Evolutionary conservation across 352 stramenopile species (phyloP), one percentile per base, ranked within the genome.

Genomic region (Pythium sp.): DNA sequence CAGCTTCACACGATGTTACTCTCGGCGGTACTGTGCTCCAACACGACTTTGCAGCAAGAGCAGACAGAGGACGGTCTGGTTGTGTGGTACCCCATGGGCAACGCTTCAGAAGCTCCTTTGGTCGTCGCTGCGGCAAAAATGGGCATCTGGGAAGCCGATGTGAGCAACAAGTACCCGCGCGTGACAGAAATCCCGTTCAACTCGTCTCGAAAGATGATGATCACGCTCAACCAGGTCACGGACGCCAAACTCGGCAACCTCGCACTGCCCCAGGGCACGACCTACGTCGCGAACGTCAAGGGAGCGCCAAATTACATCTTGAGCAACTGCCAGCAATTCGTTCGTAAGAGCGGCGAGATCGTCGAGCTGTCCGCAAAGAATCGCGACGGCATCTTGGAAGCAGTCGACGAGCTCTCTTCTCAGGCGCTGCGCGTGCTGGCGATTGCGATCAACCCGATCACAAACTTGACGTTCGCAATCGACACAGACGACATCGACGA

Each of bases 131-230:
- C 83, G 0, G 77, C 74, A 2, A 84, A 84, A 63, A 62, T 74
- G 62, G 77, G 69, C 12, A 73, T 84, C 43, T 78, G 71, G 68
- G 67, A 60, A n/a, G 63, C 79, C 12, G 53, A 75, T 34, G 36
- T 77, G 12, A 36, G 34, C 2, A 53, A 24, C 26, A 70, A 69
- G 72, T 84, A 72, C 81, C 82, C 79, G 34, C 79, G 93, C 43
- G 71, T 88, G 0, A 77, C 82, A 22, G 91, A 98, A 72, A 81
- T 97, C 32, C 87, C 92, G 0, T 98, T 98, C 77, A 93, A 75
- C n/a, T 97, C 89, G n/a, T 84, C 94, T 20, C 77, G 86, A 46
- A 98, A 98, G 71, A 82, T 89, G 68, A 98, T 98, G 94, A 67
- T 78, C 30, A 84, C 76, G 18, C 43, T 84, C 8, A 69, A 70